These are phyloP conservation scores for Fusarium sp. DNA, from an alignment of 2,329 filamentous ascomycete genomes.

Conservation along the genomic window DNA sequence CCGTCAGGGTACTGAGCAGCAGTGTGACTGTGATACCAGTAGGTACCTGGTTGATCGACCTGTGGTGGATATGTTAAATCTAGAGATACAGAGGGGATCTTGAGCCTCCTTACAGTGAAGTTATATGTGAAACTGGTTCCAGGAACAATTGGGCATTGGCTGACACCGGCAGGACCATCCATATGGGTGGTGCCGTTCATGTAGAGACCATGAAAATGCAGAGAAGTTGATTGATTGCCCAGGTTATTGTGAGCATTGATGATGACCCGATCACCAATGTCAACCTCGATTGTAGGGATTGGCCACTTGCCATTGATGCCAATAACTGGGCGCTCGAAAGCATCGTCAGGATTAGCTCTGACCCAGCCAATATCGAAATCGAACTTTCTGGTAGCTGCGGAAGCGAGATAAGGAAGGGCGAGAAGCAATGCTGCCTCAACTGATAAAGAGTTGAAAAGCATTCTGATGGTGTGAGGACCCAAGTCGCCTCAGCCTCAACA, in stretches of 20 bases:
- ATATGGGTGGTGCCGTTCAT: slow-evolving; percentile 75
- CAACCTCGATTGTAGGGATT: slow-evolving; percentile 72
- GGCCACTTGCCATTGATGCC: slow-evolving; percentile 85
- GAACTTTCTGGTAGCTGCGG: slow-evolving; percentile 63
- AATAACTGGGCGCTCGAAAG: slow-evolving; percentile 71
- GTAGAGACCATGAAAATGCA: slow-evolving; percentile 79
- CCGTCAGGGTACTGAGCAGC: slow-evolving; percentile 78
- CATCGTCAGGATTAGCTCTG: slow-evolving; percentile 76
- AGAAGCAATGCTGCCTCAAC: slow-evolving; percentile 34
- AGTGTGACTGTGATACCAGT: slow-evolving; percentile 82
- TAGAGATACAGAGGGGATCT: not conserved
- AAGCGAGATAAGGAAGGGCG: slow-evolving; percentile 33
- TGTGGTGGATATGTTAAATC: slow-evolving; percentile 37
- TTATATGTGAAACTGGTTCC: slow-evolving; percentile 75
- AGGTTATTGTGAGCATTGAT: slow-evolving; percentile 70
- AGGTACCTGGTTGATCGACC: slow-evolving; percentile 76
- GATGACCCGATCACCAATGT: slow-evolving; percentile 70
- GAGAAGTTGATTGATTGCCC: slow-evolving; percentile 71
- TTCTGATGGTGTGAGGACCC: slow-evolving; percentile 11
- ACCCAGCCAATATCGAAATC: slow-evolving; percentile 80
- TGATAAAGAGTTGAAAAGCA: slow-evolving; percentile 31
- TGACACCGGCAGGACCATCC: slow-evolving; percentile 75
- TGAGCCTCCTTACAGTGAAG: slow-evolving; percentile 65
- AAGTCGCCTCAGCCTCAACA: slow-evolving; percentile 17
- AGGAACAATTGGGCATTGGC: slow-evolving; percentile 74